These are phyloP conservation scores for Cylindrotheca closterium DNA, from an alignment of 108 stramenopile species.

Conservation along the genomic window DNA sequence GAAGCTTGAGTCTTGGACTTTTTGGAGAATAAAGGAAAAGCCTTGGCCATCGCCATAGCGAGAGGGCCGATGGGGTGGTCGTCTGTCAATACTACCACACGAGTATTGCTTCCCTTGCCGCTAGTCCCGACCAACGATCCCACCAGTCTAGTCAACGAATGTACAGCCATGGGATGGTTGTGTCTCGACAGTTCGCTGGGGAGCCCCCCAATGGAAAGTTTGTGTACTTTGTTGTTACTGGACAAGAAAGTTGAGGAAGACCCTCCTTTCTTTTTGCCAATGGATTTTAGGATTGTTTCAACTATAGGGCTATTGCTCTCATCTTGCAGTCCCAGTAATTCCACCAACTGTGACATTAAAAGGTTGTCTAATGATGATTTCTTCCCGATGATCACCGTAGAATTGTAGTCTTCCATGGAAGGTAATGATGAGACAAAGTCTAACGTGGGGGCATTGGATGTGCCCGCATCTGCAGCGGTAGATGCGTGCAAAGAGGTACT, in stretches of 20 bases:
- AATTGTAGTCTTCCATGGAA: slow-evolving; percentile 1
- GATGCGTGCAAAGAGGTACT: background rate
- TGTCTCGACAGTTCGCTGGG: slow-evolving; percentile 52
- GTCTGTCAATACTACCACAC: slow-evolving; percentile 23
- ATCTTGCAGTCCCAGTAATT: slow-evolving; percentile 1
- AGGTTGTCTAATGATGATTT: slow-evolving; percentile 9
- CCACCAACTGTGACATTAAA: slow-evolving; percentile 16
- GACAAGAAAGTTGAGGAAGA: background rate
- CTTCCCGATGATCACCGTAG: slow-evolving; percentile 27
- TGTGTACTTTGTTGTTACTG: slow-evolving; percentile 7
- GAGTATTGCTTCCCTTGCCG: slow-evolving; percentile 12
- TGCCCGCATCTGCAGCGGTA: background rate
- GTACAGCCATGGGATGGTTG: slow-evolving; percentile 71
- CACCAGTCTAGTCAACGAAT: slow-evolving; percentile 55
- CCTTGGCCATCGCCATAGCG: slow-evolving; percentile 49
- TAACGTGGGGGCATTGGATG: background rate
- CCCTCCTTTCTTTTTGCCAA: background rate
- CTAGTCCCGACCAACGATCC: background rate
- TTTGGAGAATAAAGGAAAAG: slow-evolving; percentile 58
- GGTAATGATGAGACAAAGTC: background rate
- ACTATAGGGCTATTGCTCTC: background rate
- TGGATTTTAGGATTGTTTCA: background rate
- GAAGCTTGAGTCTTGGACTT: slow-evolving; percentile 39
- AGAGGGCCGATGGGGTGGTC: slow-evolving; percentile 24
- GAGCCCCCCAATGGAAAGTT: slow-evolving; percentile 8